phyloP scores from a whole-genome alignment of 164 flowering plant species.

The Chloranthus sessilifolius region DNA sequence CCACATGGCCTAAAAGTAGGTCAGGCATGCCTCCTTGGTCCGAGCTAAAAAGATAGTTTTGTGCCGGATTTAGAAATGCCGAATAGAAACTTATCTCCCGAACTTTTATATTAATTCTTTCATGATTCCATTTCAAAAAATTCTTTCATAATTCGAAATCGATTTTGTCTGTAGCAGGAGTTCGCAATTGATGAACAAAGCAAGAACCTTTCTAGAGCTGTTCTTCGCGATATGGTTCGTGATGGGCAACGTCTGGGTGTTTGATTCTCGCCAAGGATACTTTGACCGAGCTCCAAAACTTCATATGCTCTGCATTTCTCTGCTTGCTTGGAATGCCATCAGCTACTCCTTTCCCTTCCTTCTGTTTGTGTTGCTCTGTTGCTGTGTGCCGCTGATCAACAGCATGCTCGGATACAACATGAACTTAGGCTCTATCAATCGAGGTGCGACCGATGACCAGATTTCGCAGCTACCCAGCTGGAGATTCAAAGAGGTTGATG shows the following conservation, averaged over 20 bases:
- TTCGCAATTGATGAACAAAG: constrained; percentile 56
- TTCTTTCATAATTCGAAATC: no score
- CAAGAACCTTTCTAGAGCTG: constrained; percentile 70
- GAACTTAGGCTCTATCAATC: constrained; percentile 60
- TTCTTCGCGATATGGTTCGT: constrained; percentile 99
- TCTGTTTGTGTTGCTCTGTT: constrained; percentile 73
- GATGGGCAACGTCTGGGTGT: constrained; percentile 98
- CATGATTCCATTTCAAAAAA: no score
- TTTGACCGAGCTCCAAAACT: constrained; percentile 68
- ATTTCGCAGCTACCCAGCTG: constrained; percentile 58
- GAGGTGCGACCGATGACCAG: constrained; percentile 89
- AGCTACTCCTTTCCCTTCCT: constrained; percentile 94
- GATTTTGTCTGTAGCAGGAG: constrained; percentile 29
- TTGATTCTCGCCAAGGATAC: constrained; percentile 69
- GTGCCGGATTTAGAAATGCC: no score
- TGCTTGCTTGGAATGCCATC: constrained; percentile 91
- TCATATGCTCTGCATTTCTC: constrained; percentile 64
- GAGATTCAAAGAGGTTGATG: constrained; percentile 48
- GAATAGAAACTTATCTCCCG: no score
- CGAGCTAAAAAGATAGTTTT: no score
- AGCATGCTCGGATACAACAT: constrained; percentile 81
- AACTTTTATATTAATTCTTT: no score
- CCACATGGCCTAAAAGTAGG: no score
- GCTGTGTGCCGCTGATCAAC: constrained; percentile 72
- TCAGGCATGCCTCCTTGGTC: no score